A percentile compares a stretch with the other conserved stretches of the same genome.
Evolutionary conservation across 176 grass and related monocot genomes (phyloP).

Genomic region (Tillandsia fasciculata): DNA sequence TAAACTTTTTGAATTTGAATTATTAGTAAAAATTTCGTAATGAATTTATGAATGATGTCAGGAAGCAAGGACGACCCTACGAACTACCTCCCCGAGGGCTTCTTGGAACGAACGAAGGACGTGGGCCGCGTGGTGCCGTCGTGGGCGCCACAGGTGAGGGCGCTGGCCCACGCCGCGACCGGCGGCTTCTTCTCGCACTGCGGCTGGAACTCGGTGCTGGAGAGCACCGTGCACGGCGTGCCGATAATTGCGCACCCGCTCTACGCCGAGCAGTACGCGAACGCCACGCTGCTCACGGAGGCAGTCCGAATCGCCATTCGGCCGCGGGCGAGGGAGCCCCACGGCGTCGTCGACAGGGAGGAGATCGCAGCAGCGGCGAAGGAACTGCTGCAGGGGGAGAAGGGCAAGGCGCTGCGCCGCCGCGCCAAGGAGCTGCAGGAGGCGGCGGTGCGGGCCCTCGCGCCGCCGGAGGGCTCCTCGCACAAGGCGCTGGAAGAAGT

Average conservation of each 20-base stretch:
- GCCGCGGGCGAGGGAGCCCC: conserved; percentile 10
- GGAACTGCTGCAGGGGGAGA: conserved; percentile 25
- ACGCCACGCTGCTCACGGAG: conserved; percentile 22
- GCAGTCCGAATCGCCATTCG: conserved; percentile 11
- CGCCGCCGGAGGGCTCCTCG: conserved; percentile 10
- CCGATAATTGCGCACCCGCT: conserved; percentile 27
- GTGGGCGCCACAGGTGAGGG: conserved; percentile 26
- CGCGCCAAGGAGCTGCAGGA: conserved; percentile 7
- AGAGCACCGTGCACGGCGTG: conserved; percentile 22
- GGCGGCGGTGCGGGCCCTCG: conserved; percentile 7
- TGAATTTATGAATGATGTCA: no score
- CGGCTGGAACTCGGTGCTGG: conserved; percentile 45
- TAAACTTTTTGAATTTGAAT: no score
- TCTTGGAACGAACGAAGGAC: conserved; percentile 17
- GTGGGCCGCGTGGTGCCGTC: conserved; percentile 11
- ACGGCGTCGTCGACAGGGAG: neutral
- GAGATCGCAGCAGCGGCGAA: conserved; percentile 9
- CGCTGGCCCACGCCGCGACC: conserved; percentile 16
- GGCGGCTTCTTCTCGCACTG: conserved; percentile 50
- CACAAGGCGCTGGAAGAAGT: neutral
- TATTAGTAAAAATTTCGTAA: no score
- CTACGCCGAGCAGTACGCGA: conserved; percentile 25
- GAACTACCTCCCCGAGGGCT: conserved; percentile 25
- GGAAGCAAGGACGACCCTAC: conserved; percentile 21
- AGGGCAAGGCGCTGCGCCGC: conserved; percentile 8